A percentile compares a stretch with the other conserved stretches of the same genome.
Conservation (phyloP, 192 early-diverging fungal species). For the Bifiguratus adelaidae region DNA sequence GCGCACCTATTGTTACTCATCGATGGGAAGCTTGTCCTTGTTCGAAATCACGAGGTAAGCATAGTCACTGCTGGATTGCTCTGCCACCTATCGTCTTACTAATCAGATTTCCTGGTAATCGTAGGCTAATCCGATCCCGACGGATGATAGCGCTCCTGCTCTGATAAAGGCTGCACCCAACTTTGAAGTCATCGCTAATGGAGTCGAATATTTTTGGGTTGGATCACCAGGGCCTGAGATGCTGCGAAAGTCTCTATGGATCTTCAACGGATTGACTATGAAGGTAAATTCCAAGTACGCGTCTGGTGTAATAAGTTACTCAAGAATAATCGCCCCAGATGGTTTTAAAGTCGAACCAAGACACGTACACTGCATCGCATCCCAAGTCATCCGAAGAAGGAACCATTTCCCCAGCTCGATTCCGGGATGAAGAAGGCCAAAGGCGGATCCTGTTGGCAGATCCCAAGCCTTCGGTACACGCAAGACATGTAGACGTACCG, state of each 20-base stretch:
- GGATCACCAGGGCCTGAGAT: constrained; percentile 38
- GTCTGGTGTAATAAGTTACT: too few relatives aligned
- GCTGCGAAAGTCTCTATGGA: constrained; percentile 58
- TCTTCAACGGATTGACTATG: constrained; percentile 47
- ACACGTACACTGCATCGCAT: too few relatives aligned
- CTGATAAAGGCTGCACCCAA: constrained; percentile 22
- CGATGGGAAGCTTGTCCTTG: constrained; percentile 52
- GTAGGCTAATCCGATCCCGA: constrained; percentile 18
- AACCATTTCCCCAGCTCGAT: too few relatives aligned
- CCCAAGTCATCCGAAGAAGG: too few relatives aligned
- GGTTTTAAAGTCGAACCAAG: too few relatives aligned
- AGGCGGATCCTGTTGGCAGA: too few relatives aligned
- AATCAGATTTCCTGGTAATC: background rate
- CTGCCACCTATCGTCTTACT: constrained; percentile 6
- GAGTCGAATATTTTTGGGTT: constrained; percentile 71
- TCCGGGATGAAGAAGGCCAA: too few relatives aligned
- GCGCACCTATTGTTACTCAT: too few relatives aligned
- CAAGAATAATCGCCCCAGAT: too few relatives aligned
- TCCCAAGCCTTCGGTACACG: too few relatives aligned
- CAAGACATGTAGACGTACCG: constrained; percentile 39
- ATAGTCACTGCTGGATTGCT: too few relatives aligned
- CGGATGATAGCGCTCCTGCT: constrained; percentile 9
- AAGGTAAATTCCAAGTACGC: constrained; percentile 39
- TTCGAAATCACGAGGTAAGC: too few relatives aligned
- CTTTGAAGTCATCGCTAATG: constrained; percentile 36